Evolutionary conservation across 225 moss, liverwort and hornwort genomes (phyloP), one percentile per base, ranked within the genome.

Genomic region (Polytrichum commune): DNA sequence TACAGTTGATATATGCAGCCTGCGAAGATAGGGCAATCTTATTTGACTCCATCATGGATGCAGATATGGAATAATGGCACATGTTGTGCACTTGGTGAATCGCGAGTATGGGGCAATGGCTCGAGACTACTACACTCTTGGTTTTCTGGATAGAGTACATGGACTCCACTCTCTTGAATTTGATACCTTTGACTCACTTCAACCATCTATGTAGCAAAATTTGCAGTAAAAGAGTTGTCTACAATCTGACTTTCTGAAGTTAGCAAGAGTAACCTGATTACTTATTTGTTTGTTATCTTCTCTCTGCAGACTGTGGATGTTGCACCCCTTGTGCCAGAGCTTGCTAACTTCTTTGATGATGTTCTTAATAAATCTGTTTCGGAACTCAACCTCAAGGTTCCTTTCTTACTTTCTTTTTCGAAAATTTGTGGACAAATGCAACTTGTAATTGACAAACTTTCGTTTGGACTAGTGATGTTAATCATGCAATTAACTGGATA

Each of bases 71-170:
- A 87, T 90, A 54, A 90, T 90, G 89, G 84, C 84, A 63, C 86
- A 90, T 72, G 84, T 90, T 58, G 89, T 90, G 30, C 89, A 90
- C 87, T 74, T 90, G 58, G 89, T 90, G 73, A 90, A 90, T 74
- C 84, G 89, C 27, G 89, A 90, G 75, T 90, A 90, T 62, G 89
- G 80, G 65, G 80, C 89, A 27, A 90, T 90, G 89, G 89, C 89
- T 69, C 81, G 84, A 53, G 89, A 87, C 64, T 90, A 90, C 66
- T 90, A 90, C 32, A 84, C 77, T 19, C 74, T 90, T 71, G 89
- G 89, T 53, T 89, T 89, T 30, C 61, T 89, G 57, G 84, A 86
- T 68, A 46, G 69, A 38, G 89, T 89, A 78, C 61, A 77, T 69
- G 56, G 29, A 61, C 58, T 28, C 13, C 29, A 63, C 22, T 62